These are phyloP conservation scores for Diplogelasinospora grovesii DNA, from an alignment of 495 filamentous ascomycete species.

Conservation along the genomic window DNA sequence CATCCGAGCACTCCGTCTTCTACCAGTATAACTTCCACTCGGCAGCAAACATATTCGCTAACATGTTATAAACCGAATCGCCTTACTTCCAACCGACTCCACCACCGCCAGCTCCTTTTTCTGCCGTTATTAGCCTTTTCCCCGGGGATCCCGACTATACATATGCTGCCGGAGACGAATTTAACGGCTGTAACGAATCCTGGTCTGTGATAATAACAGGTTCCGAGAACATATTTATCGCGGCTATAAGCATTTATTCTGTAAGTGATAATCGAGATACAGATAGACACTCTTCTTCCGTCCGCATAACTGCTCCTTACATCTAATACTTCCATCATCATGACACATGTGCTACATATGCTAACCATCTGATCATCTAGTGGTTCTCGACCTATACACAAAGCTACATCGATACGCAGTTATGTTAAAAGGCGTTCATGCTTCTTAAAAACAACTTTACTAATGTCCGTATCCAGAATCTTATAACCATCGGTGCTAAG, in stretches of 20 bases:
- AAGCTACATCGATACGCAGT: no score
- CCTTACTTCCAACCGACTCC: constrained; percentile 84
- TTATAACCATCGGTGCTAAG: no score
- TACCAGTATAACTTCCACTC: constrained; percentile 74
- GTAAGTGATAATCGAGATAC: no score
- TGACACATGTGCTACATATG: no score
- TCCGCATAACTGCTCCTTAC: no score
- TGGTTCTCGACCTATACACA: constrained; percentile 15
- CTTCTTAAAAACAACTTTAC: no score
- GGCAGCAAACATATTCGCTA: constrained; percentile 70
- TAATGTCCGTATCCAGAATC: no score
- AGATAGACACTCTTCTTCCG: no score
- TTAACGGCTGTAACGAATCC: constrained; percentile 10
- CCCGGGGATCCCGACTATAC: constrained; percentile 12
- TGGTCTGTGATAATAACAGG: constrained; percentile 21
- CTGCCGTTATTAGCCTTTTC: constrained; percentile 8
- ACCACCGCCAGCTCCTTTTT: constrained; percentile 54
- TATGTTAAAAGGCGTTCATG: no score
- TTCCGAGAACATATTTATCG: constrained; percentile 15
- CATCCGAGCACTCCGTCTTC: constrained; percentile 65
- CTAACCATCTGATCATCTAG: no score
- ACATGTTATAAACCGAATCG: constrained; percentile 76
- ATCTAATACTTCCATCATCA: no score
- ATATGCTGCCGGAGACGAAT: no score
- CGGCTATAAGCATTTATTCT: constrained; percentile 18